Conservation (phyloP, 768 basidiomycete species). For the Russula lepida region DNA sequence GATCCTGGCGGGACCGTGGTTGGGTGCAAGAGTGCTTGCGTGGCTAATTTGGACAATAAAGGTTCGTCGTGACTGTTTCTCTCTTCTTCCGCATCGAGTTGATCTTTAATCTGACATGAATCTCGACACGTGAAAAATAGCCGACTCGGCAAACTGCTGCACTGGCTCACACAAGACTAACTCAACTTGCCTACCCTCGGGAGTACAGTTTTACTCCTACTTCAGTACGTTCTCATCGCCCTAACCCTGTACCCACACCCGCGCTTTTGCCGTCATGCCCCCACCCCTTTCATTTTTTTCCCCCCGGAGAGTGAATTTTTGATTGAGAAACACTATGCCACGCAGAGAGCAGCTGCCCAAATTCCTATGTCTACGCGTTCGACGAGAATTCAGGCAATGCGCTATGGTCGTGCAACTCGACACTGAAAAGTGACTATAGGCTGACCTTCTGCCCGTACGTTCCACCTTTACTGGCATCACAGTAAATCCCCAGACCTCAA, state of each 20-base stretch:
- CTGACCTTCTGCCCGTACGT: conserved; percentile 28
- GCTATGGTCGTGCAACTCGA: conserved; percentile 42
- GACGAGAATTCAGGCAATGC: conserved; percentile 47
- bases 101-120: background rate
- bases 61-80: background rate
- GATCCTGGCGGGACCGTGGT: conserved; percentile 46
- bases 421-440: conserved; percentile 24
- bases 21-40: conserved; percentile 56
- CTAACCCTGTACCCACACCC: background rate
- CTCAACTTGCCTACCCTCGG: conserved; percentile 31
- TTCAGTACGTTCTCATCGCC: conserved; percentile 1
- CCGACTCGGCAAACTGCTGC: conserved; percentile 34
- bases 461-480: background rate
- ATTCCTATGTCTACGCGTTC: conserved; percentile 47
- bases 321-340: background rate
- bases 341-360: conserved; percentile 35
- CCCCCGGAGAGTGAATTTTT: too few species aligned
- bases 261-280: too few species aligned
- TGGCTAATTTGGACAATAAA: conserved; percentile 30
- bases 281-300: background rate
- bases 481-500: background rate
- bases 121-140: conserved; percentile 20
- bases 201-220: conserved; percentile 20
- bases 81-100: background rate
- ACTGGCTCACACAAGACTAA: conserved; percentile 27